phyloP scores from a whole-genome alignment of 2,329 filamentous ascomycete genomes.

The Paradendryphiella salina region DNA sequence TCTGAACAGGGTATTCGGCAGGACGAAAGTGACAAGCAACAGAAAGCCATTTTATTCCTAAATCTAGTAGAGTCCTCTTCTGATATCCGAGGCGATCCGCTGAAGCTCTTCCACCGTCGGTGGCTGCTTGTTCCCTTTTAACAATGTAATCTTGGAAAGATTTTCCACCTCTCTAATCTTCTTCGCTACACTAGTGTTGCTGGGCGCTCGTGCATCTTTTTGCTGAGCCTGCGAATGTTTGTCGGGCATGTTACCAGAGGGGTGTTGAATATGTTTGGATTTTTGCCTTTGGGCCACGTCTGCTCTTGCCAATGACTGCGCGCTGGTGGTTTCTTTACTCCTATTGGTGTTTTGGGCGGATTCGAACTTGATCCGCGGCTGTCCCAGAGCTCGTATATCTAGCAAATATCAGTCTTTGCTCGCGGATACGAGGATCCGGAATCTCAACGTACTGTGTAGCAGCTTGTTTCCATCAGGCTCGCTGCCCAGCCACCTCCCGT shows the following conservation, averaged over 20 bases:
- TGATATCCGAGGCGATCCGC: slow-evolving; percentile 29
- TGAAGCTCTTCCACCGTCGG: slow-evolving; percentile 30
- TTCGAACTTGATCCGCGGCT: background rate
- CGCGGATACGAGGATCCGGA: background rate
- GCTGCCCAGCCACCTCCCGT: slow-evolving; percentile 27
- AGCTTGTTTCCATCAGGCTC: slow-evolving; percentile 30
- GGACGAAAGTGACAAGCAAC: background rate
- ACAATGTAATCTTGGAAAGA: background rate
- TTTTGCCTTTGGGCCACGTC: background rate
- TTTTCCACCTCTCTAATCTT: slow-evolving; percentile 8
- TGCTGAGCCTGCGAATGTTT: background rate
- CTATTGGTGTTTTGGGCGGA: background rate
- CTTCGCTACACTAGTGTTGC: background rate
- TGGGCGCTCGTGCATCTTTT: background rate
- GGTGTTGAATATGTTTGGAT: background rate
- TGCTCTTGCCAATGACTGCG: background rate
- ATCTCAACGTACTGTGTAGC: slow-evolving; percentile 23
- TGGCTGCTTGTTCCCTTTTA: slow-evolving; percentile 11
- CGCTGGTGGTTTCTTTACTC: background rate
- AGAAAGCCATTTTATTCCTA: background rate
- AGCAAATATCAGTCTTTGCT: background rate
- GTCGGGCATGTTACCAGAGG: background rate
- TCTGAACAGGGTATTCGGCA: background rate
- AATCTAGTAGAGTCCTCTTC: slow-evolving; percentile 21
- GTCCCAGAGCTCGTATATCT: slow-evolving; percentile 24